These are phyloP conservation scores for Hericium alpestre DNA, from an alignment of 768 basidiomycete genomes.

Conservation along the genomic window DNA sequence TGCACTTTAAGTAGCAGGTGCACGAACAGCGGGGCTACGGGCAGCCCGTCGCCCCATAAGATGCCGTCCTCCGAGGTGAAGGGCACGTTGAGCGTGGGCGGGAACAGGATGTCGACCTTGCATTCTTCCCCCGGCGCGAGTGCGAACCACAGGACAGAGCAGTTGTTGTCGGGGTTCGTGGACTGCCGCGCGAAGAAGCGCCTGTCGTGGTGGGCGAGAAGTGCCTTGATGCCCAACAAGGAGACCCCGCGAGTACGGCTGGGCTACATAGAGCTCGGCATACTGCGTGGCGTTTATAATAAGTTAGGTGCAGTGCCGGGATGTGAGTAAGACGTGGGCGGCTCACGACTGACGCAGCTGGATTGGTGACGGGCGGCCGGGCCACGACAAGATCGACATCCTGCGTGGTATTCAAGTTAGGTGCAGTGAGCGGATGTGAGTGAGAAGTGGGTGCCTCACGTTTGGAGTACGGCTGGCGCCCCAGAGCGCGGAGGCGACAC, in stretches of 20 bases:
- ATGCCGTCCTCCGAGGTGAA: conserved; percentile 10
- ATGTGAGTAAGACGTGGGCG: not conserved
- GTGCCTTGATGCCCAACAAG: conserved; percentile 30
- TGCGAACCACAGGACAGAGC: conserved; percentile 22
- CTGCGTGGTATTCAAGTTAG: conserved; percentile 15
- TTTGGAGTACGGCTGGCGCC: conserved; percentile 15
- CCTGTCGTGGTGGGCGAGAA: conserved; percentile 21
- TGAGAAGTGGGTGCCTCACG: conserved; percentile 2
- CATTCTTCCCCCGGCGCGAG: conserved; percentile 2
- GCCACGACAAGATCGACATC: conserved; percentile 39
- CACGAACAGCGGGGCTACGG: conserved; percentile 21
- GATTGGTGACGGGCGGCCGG: conserved; percentile 4
- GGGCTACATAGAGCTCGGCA: conserved; percentile 35
- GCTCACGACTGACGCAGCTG: conserved; percentile 11
- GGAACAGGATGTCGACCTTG: conserved; percentile 25
- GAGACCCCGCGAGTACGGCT: conserved; percentile 10
- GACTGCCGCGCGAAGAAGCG: conserved; percentile 30
- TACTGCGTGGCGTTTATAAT: conserved; percentile 22
- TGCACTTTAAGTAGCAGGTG: conserved; percentile 24
- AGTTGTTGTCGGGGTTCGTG: conserved; percentile 27
- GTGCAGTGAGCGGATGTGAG: not conserved
- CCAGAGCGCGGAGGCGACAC: conserved; percentile 15
- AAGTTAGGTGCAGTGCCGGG: not conserved
- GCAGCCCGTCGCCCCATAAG: conserved; percentile 8
- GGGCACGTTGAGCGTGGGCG: conserved; percentile 21